Conservation (phyloP, 331 rosid genomes). For the Quercus lobata region DNA sequence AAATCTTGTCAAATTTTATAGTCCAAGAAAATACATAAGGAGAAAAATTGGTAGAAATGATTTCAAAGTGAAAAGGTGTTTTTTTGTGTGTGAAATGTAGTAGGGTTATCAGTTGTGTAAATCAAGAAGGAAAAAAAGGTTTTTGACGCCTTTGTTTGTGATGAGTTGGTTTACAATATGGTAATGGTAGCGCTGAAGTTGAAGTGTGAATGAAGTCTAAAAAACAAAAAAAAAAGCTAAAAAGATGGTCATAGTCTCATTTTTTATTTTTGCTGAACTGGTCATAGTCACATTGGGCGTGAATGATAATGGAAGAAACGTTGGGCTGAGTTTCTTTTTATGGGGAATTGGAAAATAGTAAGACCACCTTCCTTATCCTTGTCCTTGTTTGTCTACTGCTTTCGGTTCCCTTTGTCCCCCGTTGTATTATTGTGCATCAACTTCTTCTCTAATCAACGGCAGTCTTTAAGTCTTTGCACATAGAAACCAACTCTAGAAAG, state of each 20-base stretch:
- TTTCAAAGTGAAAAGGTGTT: background rate
- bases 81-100: background rate
- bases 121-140: background rate
- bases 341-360: slow-evolving; percentile 37
- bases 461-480: slow-evolving; percentile 3
- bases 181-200: background rate
- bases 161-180: slow-evolving; percentile 1
- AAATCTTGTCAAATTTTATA: background rate
- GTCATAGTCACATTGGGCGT: background rate
- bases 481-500: background rate
- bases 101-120: background rate
- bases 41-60: background rate
- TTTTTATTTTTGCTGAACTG: too few species aligned
- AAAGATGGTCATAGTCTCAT: background rate
- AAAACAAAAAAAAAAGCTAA: background rate
- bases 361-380: slow-evolving; percentile 46
- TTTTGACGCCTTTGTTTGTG: background rate
- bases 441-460: slow-evolving; percentile 6
- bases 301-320: slow-evolving; percentile 10
- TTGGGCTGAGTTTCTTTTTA: background rate
- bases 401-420: slow-evolving; percentile 45
- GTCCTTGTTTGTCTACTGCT: slow-evolving; percentile 41
- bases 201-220: slow-evolving; percentile 18
- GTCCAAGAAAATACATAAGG: background rate
- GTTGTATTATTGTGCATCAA: slow-evolving; percentile 16